These are phyloP conservation scores for Mitragyna speciosa DNA, from an alignment of 257 asterid species.

Conservation along the genomic window DNA sequence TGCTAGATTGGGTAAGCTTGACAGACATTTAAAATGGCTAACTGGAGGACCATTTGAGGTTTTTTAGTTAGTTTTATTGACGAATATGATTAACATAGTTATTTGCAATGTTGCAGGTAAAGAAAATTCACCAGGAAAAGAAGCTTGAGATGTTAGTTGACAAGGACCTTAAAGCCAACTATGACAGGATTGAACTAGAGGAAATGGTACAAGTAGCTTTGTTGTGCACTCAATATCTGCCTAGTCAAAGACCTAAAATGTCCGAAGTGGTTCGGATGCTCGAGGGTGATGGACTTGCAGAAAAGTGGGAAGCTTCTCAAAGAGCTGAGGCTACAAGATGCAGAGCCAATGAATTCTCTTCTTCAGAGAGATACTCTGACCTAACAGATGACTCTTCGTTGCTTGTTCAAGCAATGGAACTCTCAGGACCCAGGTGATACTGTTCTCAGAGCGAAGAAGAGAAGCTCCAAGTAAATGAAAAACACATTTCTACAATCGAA, in stretches of 20 bases:
- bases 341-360: conserved; percentile 73
- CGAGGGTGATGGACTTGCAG: conserved; percentile 95
- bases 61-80: no score
- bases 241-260: conserved; percentile 87
- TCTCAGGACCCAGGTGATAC: conserved; percentile 83
- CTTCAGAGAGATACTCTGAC: conserved; percentile 89
- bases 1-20: conserved; percentile 92
- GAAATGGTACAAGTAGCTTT: conserved; percentile 91
- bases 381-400: conserved; percentile 86
- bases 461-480: conserved; percentile 12
- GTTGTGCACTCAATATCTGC: conserved; percentile 86
- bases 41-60: neutral
- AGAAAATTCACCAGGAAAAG: conserved; percentile 82
- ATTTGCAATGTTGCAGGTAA: conserved; percentile 52
- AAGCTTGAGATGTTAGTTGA: conserved; percentile 82
- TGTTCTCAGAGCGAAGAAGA: neutral
- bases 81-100: neutral
- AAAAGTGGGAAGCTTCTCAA: conserved; percentile 96
- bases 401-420: conserved; percentile 95
- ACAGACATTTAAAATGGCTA: neutral
- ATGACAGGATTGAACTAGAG: conserved; percentile 78
- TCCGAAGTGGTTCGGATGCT: conserved; percentile 95
- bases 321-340: conserved; percentile 65
- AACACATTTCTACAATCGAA: neutral
- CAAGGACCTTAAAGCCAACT: conserved; percentile 56